phyloP scores from a whole-genome alignment of 164 flowering plant species.

The Stephania japonica region DNA sequence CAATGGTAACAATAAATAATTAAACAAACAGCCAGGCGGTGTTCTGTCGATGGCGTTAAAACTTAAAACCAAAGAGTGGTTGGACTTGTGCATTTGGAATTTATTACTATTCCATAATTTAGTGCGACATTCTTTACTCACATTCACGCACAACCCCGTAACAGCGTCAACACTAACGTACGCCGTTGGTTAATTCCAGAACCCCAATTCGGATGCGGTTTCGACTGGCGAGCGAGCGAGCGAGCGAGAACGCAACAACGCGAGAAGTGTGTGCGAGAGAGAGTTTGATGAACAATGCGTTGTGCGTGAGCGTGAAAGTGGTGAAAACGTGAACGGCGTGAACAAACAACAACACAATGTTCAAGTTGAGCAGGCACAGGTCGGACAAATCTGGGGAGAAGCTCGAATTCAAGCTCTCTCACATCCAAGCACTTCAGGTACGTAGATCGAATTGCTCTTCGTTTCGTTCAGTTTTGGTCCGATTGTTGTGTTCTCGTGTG shows the following conservation, averaged over 20 bases:
- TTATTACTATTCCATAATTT: not conserved
- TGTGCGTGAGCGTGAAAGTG: not conserved
- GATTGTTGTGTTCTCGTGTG: not conserved
- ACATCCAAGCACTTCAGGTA: conserved; percentile 56
- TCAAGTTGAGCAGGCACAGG: conserved; percentile 50
- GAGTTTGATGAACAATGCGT: not conserved
- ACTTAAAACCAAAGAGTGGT: not conserved
- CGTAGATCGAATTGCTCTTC: not conserved
- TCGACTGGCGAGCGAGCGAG: not conserved
- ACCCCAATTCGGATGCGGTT: no score
- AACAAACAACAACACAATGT: conserved; percentile 43
- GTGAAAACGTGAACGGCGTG: not conserved
- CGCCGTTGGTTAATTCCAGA: not conserved
- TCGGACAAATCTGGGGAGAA: conserved; percentile 42
- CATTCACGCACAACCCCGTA: no score
- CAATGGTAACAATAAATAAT: not conserved
- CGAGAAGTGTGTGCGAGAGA: no score
- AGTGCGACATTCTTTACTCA: not conserved
- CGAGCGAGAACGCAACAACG: not conserved
- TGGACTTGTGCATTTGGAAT: not conserved
- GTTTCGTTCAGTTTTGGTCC: not conserved
- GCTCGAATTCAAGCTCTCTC: conserved; percentile 57
- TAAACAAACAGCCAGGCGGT: not conserved
- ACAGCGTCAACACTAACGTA: not conserved
- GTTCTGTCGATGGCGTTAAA: not conserved